Evolutionary conservation across 208 protist genomes (phyloP).

Genomic region (Angomonas deanei): DNA sequence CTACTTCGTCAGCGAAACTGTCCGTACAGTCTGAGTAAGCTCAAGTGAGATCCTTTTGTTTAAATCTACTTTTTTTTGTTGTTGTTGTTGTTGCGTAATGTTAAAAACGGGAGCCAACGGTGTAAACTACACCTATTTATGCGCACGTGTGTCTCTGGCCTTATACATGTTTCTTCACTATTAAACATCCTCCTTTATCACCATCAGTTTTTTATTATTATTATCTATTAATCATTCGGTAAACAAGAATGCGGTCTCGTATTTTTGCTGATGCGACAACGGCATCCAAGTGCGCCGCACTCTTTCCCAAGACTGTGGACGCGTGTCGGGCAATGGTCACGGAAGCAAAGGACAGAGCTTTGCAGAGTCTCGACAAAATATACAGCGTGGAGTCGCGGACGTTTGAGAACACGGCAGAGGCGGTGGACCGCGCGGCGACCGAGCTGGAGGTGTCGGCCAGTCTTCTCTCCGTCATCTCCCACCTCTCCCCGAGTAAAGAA

Average conservation of each 20-base stretch:
- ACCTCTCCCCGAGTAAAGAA: conserved; percentile 42
- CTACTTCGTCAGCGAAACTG: too few species aligned
- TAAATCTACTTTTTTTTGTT: too few species aligned
- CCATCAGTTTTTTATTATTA: too few species aligned
- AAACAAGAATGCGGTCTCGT: conserved; percentile 15
- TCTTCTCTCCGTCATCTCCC: conserved; percentile 56
- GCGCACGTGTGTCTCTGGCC: too few species aligned
- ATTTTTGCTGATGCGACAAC: conserved; percentile 54
- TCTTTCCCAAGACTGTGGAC: conserved; percentile 61
- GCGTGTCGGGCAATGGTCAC: conserved; percentile 39
- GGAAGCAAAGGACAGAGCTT: conserved; percentile 44
- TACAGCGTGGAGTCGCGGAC: conserved; percentile 28
- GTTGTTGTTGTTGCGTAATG: too few species aligned
- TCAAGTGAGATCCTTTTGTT: too few species aligned
- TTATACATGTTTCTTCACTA: too few species aligned
- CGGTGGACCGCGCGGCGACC: conserved; percentile 42
- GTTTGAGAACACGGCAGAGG: conserved; percentile 52
- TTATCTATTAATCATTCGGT: too few species aligned
- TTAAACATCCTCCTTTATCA: too few species aligned
- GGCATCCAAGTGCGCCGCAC: conserved; percentile 33
- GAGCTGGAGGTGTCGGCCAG: conserved; percentile 54
- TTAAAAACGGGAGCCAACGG: too few species aligned
- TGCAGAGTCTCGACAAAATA: conserved; percentile 37
- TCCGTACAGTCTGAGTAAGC: too few species aligned
- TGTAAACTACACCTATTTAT: too few species aligned